Conservation (phyloP, 2,329 filamentous ascomycete genomes). For the Beauveria asiatica region DNA sequence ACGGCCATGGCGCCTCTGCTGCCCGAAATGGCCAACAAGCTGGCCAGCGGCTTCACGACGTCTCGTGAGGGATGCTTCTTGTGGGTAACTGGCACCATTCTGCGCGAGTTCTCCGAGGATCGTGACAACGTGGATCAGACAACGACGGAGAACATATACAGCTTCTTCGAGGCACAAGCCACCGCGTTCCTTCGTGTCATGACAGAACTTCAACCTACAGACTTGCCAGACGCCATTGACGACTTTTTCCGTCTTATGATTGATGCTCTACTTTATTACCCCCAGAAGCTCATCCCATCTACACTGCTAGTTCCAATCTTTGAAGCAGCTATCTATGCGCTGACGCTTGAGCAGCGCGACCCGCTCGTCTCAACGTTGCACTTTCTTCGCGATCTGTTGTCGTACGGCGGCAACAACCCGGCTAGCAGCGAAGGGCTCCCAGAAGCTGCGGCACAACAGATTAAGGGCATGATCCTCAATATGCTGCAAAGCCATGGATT, state of each 20-base stretch:
- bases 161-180: constrained; percentile 90
- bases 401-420: constrained; percentile 72
- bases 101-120: constrained; percentile 91
- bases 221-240: constrained; percentile 79
- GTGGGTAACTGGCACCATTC: constrained; percentile 94
- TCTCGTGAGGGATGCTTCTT: constrained; percentile 94
- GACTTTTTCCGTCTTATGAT: constrained; percentile 92
- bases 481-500: constrained; percentile 65
- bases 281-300: constrained; percentile 73
- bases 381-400: constrained; percentile 84
- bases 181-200: constrained; percentile 83
- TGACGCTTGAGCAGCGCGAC: constrained; percentile 84
- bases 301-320: constrained; percentile 74
- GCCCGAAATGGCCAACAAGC: constrained; percentile 76
- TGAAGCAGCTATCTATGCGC: constrained; percentile 74
- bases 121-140: constrained; percentile 72
- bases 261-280: constrained; percentile 89
- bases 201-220: constrained; percentile 66
- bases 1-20: constrained; percentile 81
- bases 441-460: constrained; percentile 54
- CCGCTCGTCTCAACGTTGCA: constrained; percentile 87
- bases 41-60: constrained; percentile 73
- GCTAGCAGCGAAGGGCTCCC: constrained; percentile 51
- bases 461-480: constrained; percentile 64
- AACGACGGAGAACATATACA: constrained; percentile 83